Percentiles rank a stretch among this genome's conserved stretches.
These are phyloP conservation scores for Rauvolfia tetraphylla DNA, from an alignment of 257 asterid species.

Conservation along the genomic window DNA sequence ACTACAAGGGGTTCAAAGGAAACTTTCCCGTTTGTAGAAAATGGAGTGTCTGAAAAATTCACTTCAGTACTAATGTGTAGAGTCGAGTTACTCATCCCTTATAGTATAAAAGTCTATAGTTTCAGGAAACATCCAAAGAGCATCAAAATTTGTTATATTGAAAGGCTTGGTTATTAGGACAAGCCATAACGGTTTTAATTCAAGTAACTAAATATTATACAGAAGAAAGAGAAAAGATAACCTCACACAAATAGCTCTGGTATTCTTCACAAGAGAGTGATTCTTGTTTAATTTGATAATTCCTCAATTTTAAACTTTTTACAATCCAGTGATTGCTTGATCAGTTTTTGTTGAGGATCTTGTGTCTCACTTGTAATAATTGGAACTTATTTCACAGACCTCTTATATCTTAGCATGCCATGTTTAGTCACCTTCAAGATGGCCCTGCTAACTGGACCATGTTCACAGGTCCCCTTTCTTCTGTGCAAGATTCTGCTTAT, in stretches of 20 bases:
- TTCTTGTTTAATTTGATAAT: neutral
- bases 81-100: neutral
- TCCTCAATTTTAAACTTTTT: neutral
- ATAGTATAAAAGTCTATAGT: neutral
- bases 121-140: neutral
- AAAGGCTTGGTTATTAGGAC: neutral
- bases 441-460: neutral
- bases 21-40: neutral
- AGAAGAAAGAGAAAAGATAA: neutral
- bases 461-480: conserved; percentile 24
- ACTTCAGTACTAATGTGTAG: neutral
- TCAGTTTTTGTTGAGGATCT: neutral
- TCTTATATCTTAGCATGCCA: neutral
- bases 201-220: neutral
- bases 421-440: neutral
- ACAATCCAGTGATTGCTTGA: neutral
- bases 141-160: neutral
- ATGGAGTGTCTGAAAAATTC: neutral
- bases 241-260: neutral
- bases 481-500: conserved; percentile 12
- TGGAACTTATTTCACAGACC: neutral
- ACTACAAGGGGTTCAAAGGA: neutral
- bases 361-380: neutral
- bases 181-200: neutral
- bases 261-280: neutral